A percentile compares a stretch with the other conserved stretches of the same genome.
phyloP scores from a whole-genome alignment of 2,329 filamentous ascomycete genomes.

The Rutstroemia sp. region DNA sequence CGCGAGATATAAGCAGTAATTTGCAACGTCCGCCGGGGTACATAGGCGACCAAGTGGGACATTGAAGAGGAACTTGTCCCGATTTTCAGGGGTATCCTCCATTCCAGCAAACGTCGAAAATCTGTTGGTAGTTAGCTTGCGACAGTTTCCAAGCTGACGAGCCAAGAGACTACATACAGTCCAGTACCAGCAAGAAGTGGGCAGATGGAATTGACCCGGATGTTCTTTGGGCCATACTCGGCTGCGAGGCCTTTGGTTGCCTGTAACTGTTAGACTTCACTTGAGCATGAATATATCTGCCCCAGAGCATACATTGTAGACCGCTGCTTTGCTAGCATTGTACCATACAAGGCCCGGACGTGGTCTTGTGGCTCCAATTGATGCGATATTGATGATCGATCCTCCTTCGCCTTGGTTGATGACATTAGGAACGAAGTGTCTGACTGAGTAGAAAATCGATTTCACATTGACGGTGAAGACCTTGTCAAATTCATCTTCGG shows the following conservation, averaged over 20 bases:
- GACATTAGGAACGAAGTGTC: constrained; percentile 53
- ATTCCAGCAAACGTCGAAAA: constrained; percentile 47
- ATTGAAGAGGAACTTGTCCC: constrained; percentile 45
- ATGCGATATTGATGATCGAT: constrained; percentile 58
- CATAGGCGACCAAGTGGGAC: constrained; percentile 49
- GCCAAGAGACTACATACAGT: constrained; percentile 31
- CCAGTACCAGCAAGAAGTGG: constrained; percentile 61
- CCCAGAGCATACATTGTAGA: constrained; percentile 40
- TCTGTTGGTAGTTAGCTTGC: constrained; percentile 13
- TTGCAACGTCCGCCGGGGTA: constrained; percentile 59
- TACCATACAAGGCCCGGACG: constrained; percentile 55
- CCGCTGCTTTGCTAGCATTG: constrained; percentile 37
- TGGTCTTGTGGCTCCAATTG: constrained; percentile 54
- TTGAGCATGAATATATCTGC: background rate
- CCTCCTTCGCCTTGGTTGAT: constrained; percentile 49
- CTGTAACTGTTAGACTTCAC: constrained; percentile 23
- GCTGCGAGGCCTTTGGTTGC: constrained; percentile 62
- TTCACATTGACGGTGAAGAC: constrained; percentile 65
- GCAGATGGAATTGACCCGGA: constrained; percentile 66
- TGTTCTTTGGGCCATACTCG: constrained; percentile 64
- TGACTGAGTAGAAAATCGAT: constrained; percentile 51
- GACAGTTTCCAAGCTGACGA: constrained; percentile 10
- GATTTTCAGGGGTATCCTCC: constrained; percentile 54
- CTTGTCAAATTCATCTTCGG: constrained; percentile 57
- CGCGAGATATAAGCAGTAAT: constrained; percentile 61